Evolutionary conservation across 495 filamentous ascomycete genomes (phyloP), one percentile per base, ranked within the genome.

Genomic region (Xanthoparmelia taractica): DNA sequence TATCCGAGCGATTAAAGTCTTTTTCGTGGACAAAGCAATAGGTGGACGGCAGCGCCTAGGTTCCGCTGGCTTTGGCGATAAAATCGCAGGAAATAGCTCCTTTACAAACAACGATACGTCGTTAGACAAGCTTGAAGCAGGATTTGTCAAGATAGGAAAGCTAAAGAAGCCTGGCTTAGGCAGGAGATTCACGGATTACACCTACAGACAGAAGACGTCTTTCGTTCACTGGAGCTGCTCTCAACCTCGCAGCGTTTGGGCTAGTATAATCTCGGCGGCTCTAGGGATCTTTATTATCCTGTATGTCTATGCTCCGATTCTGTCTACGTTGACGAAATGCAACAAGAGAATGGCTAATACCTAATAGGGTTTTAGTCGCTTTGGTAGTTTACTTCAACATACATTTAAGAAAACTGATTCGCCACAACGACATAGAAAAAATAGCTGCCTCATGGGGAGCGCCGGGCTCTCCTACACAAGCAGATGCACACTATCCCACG

Each of bases 391-490:
- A 63, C 34, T 66, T 48, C 37, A 63, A 36, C 31, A 52, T 63
- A 29, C 37, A 59, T 27, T 55, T 63, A 23, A 17, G 45, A 20
- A 48, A 29, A 12, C 52, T 31, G 8, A 59, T 63, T 20, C 60
- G 60, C 3, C 43, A 8, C 15, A 66, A 63, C 13, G 60, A 66
- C 34, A 59, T 66, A 15, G 41, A 66, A 52, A 59, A 43, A 20
- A 57, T 66, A 20, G n/a, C 63, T 8, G 36, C 60, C 3, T 55
- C 55, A 11, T 67, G 65, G 65, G 65, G 47, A 18, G 5, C 37
- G 11, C 33, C 65, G 12, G 48, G 27, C 31, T 50, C 56, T 13
- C 5, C 29, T 7, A 57, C 56, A 13, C 29, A 27, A 47, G n/a
- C 27, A 40, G 27, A 37, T 52, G 29, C 62, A 8, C 54, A 58